Evolutionary conservation across 2,329 filamentous ascomycete genomes (phyloP), one percentile per base, ranked within the genome.

Genomic region (Colletotrichum salicis): DNA sequence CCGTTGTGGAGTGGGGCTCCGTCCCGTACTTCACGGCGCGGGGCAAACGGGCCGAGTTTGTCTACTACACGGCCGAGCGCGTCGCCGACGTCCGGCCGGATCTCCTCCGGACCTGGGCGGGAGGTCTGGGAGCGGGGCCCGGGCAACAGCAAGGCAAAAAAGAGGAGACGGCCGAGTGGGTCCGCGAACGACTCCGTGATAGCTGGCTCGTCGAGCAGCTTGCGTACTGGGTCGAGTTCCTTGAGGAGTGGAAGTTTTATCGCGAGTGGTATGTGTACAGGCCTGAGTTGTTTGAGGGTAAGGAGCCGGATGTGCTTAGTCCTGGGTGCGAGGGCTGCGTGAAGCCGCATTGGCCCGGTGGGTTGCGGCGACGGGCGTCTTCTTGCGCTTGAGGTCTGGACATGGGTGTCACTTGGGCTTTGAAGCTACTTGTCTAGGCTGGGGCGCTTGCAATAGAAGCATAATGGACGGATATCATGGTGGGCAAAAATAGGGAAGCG

Each of bases 131-230:
- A 41, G 37, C 37, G 13, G 37, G 37, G 15, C 13, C 37, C 13
- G 37, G 37, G 37, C 37, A 41, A 7, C 37, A 6, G 37, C 5
- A 41, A 41, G 5, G 37, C 13, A 41, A 15, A 15, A 48, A n/a
- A 12, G 24, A 65, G 24, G 29, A 71, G 55, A 55, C 70, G 24
- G 31, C 13, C 5, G 67, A 71, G 51, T 73, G 71, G 61, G 63
- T 73, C 19, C 27, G 52, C 10, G 73, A 74, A 59, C 55, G 71
- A 6, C 67, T 73, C 37, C 66, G 73, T 27, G 73, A 74, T 60
- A 71, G 71, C 71, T 74, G 73, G 73, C 70, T 74, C 41, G 63
- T 74, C 52, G 73, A 74, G 71, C 73, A 73, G 60, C 73, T 74
- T 27, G 73, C 59, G 13, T 74, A 74, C 64, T 74, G 73, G 73